Evolutionary conservation across 1,284 basidiomycete genomes (phyloP).

Genomic region (Melampsora americana): DNA sequence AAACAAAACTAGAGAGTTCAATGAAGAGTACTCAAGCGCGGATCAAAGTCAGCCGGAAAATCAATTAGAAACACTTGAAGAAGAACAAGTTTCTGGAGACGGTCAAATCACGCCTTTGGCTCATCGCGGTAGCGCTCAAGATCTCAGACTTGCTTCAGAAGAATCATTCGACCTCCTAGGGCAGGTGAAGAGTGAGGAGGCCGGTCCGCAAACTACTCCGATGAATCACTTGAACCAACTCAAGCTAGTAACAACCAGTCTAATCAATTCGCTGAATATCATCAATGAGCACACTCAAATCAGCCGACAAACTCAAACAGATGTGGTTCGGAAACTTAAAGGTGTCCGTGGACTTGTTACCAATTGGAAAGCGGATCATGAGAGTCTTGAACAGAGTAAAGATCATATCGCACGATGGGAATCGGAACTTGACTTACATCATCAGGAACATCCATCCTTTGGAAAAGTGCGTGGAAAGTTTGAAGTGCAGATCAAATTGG

Average conservation of each 20-base stretch:
- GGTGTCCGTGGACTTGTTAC: conserved; percentile 30
- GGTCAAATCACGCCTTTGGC: conserved; percentile 29
- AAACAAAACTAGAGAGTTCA: neutral
- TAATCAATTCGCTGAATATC: conserved; percentile 35
- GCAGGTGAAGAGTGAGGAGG: neutral
- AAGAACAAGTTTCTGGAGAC: neutral
- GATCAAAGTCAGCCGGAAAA: neutral
- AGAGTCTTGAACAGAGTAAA: conserved; percentile 32
- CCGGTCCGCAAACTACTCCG: neutral
- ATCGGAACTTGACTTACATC: neutral
- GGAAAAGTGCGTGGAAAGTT: conserved; percentile 28
- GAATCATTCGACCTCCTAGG: neutral
- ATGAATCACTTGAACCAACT: conserved; percentile 32
- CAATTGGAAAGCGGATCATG: conserved; percentile 35
- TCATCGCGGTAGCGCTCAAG: neutral
- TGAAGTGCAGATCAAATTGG: conserved; percentile 38
- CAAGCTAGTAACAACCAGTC: conserved; percentile 31
- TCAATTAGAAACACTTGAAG: neutral
- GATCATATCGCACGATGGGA: conserved; percentile 37
- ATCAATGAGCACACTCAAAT: conserved; percentile 43
- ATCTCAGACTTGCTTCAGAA: neutral
- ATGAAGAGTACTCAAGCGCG: neutral
- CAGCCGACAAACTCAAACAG: conserved; percentile 41
- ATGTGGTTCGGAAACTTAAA: conserved; percentile 35
- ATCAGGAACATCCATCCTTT: neutral